Evolutionary conservation across 2,329 filamentous ascomycete species (phyloP).

Genomic region (Verruconis gallopava): DNA sequence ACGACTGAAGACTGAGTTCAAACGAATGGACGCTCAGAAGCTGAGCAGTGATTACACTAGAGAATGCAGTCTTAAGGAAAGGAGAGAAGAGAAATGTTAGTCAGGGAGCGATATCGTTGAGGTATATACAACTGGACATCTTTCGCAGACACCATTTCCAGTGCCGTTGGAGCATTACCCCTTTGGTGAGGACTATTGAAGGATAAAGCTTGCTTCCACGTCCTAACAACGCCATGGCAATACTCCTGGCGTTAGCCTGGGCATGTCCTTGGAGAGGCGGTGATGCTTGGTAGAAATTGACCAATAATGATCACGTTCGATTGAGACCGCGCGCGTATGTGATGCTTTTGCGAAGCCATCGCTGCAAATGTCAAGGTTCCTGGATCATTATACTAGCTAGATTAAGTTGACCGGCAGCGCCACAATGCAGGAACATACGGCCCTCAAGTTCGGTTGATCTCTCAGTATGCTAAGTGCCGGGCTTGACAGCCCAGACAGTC

Average conservation of each 20-base stretch:
- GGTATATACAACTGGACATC: neutral
- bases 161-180: neutral
- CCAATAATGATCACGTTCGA: too few species aligned
- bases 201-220: neutral
- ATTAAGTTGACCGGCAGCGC: neutral
- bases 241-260: neutral
- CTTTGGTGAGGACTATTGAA: neutral
- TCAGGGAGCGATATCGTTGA: neutral
- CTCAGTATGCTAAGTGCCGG: too few species aligned
- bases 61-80: too few species aligned
- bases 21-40: neutral
- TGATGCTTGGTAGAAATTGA: too few species aligned
- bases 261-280: neutral
- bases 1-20: slow-evolving; percentile 11
- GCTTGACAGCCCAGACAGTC: too few species aligned
- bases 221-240: neutral
- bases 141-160: neutral
- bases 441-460: too few species aligned
- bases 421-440: neutral
- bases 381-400: neutral
- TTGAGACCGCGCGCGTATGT: too few species aligned
- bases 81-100: too few species aligned
- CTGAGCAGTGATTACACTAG: neutral
- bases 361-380: too few species aligned
- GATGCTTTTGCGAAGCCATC: too few species aligned